These are phyloP conservation scores for Piper betle DNA, from an alignment of 164 flowering plant species.

Conservation along the genomic window DNA sequence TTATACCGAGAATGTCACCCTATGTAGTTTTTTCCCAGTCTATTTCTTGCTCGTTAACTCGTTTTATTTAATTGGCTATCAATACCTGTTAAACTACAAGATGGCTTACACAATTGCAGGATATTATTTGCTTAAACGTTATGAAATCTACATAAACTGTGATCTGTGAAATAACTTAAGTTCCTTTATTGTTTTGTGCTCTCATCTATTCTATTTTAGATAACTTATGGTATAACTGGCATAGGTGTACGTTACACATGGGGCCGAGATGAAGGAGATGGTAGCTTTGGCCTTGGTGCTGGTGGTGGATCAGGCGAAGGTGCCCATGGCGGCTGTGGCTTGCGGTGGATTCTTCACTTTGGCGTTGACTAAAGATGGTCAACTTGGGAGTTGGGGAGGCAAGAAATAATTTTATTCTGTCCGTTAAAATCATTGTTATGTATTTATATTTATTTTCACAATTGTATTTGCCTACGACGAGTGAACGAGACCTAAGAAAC, in stretches of 20 bases:
- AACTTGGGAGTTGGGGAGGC: constrained; percentile 97
- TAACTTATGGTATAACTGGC: constrained; percentile 3
- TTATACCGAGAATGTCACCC: too few relatives aligned
- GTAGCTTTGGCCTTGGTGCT: constrained; percentile 84
- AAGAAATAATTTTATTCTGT: neutral
- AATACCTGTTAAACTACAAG: too few relatives aligned
- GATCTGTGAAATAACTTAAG: neutral
- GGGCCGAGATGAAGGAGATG: constrained; percentile 98
- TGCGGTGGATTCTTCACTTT: constrained; percentile 94
- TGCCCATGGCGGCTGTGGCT: constrained; percentile 53
- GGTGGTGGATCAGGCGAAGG: constrained; percentile 76
- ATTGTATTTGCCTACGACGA: too few relatives aligned
- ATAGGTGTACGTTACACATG: constrained; percentile 77
- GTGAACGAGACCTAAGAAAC: too few relatives aligned
- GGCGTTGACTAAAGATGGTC: constrained; percentile 65
- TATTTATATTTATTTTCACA: too few relatives aligned
- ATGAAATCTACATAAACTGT: too few relatives aligned
- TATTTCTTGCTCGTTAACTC: too few relatives aligned
- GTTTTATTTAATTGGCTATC: too few relatives aligned
- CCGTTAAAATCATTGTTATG: neutral
- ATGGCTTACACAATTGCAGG: too few relatives aligned
- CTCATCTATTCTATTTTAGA: neutral
- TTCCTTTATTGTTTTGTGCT: neutral
- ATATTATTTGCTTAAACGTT: neutral
- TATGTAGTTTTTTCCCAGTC: too few relatives aligned